Conservation (phyloP, 108 stramenopile genomes). For the Cyclotella atomus region DNA sequence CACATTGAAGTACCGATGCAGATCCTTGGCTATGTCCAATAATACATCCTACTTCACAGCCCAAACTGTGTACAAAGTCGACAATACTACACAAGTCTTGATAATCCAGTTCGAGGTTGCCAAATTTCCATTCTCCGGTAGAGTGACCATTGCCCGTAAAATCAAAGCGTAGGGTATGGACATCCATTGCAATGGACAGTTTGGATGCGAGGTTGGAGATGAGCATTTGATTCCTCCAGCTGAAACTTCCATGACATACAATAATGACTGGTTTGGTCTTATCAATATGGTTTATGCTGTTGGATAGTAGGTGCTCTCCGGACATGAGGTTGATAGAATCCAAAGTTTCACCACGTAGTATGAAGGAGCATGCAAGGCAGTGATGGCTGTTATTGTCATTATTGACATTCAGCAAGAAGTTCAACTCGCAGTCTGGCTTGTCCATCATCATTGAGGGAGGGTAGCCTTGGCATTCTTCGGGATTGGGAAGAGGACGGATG, state of each 20-base stretch:
- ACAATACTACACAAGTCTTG: slow-evolving; percentile 34
- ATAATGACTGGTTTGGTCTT: slow-evolving; percentile 38
- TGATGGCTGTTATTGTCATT: background rate
- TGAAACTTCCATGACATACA: slow-evolving; percentile 43
- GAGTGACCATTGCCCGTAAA: slow-evolving; percentile 58
- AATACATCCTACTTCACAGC: slow-evolving; percentile 32
- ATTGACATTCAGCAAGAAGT: background rate
- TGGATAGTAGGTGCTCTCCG: background rate
- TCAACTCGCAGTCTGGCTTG: slow-evolving; percentile 2
- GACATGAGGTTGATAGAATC: background rate
- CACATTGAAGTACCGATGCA: slow-evolving; percentile 32
- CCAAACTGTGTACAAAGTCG: slow-evolving; percentile 29
- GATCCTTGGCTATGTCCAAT: slow-evolving; percentile 48
- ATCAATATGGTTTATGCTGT: background rate
- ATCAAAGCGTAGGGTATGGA: slow-evolving; percentile 47
- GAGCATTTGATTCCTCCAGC: slow-evolving; percentile 57
- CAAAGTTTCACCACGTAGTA: background rate
- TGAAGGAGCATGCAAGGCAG: background rate
- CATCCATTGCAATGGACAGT: slow-evolving; percentile 18
- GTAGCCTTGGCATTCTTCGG: slow-evolving; percentile 2
- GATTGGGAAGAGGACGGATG: background rate
- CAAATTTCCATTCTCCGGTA: slow-evolving; percentile 21
- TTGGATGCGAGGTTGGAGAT: slow-evolving; percentile 32
- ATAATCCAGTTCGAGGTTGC: slow-evolving; percentile 20
- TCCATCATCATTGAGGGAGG: slow-evolving; percentile 1